These are phyloP conservation scores for Taiozyma onychis DNA, from an alignment of 1,139 yeast genomes.

Conservation along the genomic window DNA sequence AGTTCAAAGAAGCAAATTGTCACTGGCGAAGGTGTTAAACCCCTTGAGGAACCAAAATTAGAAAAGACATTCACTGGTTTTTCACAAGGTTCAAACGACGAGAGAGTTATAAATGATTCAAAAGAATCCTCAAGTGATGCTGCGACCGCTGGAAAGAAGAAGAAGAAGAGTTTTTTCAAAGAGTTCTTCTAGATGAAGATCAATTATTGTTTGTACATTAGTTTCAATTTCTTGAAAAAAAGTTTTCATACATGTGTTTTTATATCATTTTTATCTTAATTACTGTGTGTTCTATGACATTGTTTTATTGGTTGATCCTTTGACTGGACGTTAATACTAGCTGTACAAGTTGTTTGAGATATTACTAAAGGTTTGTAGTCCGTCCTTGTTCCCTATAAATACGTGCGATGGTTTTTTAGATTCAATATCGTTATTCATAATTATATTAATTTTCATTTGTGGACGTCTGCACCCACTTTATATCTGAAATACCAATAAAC, in stretches of 20 bases:
- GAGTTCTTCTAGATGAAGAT: slow-evolving; percentile 10
- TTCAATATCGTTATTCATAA: too few species aligned
- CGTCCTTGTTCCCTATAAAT: too few species aligned
- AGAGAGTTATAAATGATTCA: slow-evolving; percentile 11
- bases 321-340: neutral
- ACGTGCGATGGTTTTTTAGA: too few species aligned
- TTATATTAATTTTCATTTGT: neutral
- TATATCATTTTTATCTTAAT: too few species aligned
- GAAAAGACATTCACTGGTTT: slow-evolving; percentile 34
- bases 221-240: neutral
- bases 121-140: slow-evolving; percentile 4
- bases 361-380: too few species aligned
- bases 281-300: neutral
- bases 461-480: neutral
- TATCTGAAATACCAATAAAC: slow-evolving; percentile 31
- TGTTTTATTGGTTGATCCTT: neutral
- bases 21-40: slow-evolving; percentile 1
- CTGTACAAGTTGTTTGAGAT: neutral
- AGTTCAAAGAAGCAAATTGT: slow-evolving; percentile 3
- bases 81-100: slow-evolving; percentile 32
- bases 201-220: neutral
- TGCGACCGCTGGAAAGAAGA: slow-evolving; percentile 7
- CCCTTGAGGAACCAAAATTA: slow-evolving; percentile 12
- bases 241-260: neutral
- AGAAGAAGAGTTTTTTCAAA: slow-evolving; percentile 21